Evolutionary conservation across 768 basidiomycete species (phyloP), one percentile per base, ranked within the genome.

Genomic region (Pisolithus marmoratus): DNA sequence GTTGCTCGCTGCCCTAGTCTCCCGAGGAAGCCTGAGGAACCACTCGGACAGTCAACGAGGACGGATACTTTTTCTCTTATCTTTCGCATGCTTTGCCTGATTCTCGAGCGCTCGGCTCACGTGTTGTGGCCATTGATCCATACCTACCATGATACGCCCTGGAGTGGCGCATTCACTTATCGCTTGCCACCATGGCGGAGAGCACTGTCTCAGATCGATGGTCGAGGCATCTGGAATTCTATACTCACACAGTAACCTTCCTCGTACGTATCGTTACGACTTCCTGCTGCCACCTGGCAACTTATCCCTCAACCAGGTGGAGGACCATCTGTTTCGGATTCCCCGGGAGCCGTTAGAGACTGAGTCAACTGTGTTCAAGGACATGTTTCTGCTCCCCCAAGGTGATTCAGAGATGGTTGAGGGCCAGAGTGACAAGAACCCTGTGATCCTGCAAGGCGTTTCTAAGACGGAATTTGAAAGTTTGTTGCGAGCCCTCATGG

Each of bases 331-430:
- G 17, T 64, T 65, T 41, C 56, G 49, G 38, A 34, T 64, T 2
- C 59, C 63, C 6, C 54, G 62, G 3, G 23, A 26, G 3, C 53
- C 56, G 0, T 55, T 64, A 19, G 57, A 58, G 37, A 23, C 27
- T 1, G 54, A 58, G n/a, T 64, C 63, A 9, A 52, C 31, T n/a
- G 20, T 51, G 20, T 64, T 64, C 38, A 24, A 43, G 20, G 56
- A 56, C 42, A 55, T 65, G 53, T 63, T 58, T 46, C 24, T 48
- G 24, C 49, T 63, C 17, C 63, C 63, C 27, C 23, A 40, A 23
- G 45, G 46, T 24, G 20, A 49, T 11, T 36, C 12, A 11, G 22
- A 8, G 4, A 9, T 26, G 9, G 27, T 23, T 12, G 61, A 63
- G 26, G 62, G 62, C 5, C 29, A 6, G 19, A 46, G 27, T 31